phyloP scores from a whole-genome alignment of 1,284 basidiomycete species.

The Sutorius eximius region DNA sequence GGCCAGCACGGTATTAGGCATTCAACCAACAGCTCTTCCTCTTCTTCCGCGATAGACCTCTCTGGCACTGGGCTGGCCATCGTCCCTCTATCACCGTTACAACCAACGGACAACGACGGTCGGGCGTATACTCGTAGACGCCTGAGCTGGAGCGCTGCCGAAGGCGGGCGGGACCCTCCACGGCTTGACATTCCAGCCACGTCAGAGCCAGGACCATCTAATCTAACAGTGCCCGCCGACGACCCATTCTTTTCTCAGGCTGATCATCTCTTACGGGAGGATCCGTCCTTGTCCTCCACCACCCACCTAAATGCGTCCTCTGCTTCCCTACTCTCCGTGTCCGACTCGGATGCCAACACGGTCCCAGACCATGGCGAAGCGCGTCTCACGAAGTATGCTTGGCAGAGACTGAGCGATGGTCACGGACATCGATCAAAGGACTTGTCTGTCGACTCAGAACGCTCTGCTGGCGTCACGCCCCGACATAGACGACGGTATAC shows the following conservation, averaged over 20 bases:
- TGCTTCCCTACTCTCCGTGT: conserved; percentile 48
- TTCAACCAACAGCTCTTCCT: conserved; percentile 40
- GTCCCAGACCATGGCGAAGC: conserved; percentile 56
- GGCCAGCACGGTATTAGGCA: conserved; percentile 7
- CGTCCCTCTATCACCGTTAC: conserved; percentile 51
- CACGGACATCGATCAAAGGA: conserved; percentile 28
- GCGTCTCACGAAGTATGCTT: conserved; percentile 50
- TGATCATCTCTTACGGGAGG: conserved; percentile 24
- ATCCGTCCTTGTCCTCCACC: conserved; percentile 35
- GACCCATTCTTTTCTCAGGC: conserved; percentile 48
- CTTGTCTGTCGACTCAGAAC: conserved; percentile 41
- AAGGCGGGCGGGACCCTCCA: conserved; percentile 46
- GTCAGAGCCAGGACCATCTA: conserved; percentile 20
- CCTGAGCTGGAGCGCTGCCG: conserved; percentile 54
- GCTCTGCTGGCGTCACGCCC: conserved; percentile 37
- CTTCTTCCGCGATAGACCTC: conserved; percentile 59
- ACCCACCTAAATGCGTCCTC: conserved; percentile 49
- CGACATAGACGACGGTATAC: conserved; percentile 44
- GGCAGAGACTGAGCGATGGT: conserved; percentile 21
- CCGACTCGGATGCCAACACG: conserved; percentile 43
- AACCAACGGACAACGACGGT: conserved; percentile 40
- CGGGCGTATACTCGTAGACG: conserved; percentile 47
- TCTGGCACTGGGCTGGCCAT: conserved; percentile 45
- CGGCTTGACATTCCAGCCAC: conserved; percentile 33
- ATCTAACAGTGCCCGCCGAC: conserved; percentile 33